Percentiles rank a stretch among this genome's conserved stretches.
Conservation (phyloP, 148 eudicot genomes). For the Vaccinium myrtillus region DNA sequence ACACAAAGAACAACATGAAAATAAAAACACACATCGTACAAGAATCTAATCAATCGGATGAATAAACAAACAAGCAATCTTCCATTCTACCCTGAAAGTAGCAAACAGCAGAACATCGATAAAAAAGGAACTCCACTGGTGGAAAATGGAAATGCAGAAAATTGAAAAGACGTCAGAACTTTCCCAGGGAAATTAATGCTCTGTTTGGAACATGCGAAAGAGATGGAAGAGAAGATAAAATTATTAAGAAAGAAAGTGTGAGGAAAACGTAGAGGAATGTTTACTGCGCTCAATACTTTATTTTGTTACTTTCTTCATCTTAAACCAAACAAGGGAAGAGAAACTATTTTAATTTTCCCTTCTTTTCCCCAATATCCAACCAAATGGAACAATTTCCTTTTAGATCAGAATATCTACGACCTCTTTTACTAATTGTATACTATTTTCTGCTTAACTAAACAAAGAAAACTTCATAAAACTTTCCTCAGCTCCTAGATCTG, state of each 20-base stretch:
- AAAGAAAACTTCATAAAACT: not conserved
- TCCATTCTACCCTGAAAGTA: not conserved
- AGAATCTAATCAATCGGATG: not conserved
- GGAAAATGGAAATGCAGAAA: not conserved
- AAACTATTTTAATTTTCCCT: no score
- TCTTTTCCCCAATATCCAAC: no score
- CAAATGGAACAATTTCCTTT: not conserved
- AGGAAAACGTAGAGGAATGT: no score
- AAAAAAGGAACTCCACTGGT: not conserved
- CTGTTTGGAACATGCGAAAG: no score
- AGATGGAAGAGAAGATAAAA: no score
- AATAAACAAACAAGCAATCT: not conserved
- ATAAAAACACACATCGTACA: not conserved
- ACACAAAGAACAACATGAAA: not conserved
- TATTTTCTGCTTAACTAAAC: not conserved
- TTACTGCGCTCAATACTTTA: no score
- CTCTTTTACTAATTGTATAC: not conserved
- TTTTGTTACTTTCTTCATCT: no score
- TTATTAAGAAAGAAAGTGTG: no score
- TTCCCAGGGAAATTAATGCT: not conserved
- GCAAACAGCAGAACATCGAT: not conserved
- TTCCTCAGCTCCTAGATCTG: not conserved
- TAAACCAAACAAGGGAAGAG: no score
- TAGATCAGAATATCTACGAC: not conserved
- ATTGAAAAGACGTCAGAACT: not conserved